These are phyloP conservation scores for Carex littledalei DNA, from an alignment of 176 grass and related monocot genomes.

Conservation along the genomic window DNA sequence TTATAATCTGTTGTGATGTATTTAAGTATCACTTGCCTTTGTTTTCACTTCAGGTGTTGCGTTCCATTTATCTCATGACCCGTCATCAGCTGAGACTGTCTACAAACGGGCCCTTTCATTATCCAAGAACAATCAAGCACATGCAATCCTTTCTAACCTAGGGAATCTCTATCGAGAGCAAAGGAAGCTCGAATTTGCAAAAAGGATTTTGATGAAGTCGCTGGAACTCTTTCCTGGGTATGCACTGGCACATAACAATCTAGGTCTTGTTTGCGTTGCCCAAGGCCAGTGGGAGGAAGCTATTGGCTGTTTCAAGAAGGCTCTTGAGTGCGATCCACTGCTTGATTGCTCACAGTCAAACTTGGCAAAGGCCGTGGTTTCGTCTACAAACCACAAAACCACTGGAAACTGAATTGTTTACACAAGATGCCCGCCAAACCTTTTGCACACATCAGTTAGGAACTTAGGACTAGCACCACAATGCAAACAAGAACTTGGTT, in stretches of 20 bases:
- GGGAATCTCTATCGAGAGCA: slow-evolving; percentile 85
- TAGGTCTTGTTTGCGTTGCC: slow-evolving; percentile 77
- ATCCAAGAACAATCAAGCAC: slow-evolving; percentile 54
- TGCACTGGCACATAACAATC: slow-evolving; percentile 91
- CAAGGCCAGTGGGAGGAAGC: slow-evolving; percentile 67
- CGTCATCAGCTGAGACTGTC: slow-evolving; percentile 55
- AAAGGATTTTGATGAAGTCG: slow-evolving; percentile 58
- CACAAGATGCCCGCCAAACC: not conserved
- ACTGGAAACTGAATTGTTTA: slow-evolving; percentile 16
- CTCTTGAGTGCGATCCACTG: slow-evolving; percentile 62
- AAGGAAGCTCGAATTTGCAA: slow-evolving; percentile 75
- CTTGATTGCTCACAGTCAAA: slow-evolving; percentile 93
- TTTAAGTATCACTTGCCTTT: not conserved
- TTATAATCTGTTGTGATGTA: slow-evolving; percentile 2
- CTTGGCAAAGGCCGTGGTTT: slow-evolving; percentile 42
- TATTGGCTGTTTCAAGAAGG: slow-evolving; percentile 67
- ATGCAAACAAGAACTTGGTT: not conserved
- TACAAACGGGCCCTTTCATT: slow-evolving; percentile 68
- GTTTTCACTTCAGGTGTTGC: slow-evolving; percentile 58
- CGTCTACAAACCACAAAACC: slow-evolving; percentile 42
- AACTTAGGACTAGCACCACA: not conserved
- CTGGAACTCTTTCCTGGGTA: slow-evolving; percentile 84
- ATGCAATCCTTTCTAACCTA: slow-evolving; percentile 83
- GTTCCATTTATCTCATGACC: slow-evolving; percentile 72
- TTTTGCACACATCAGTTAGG: not conserved